A percentile compares a stretch with the other conserved stretches of the same genome.
These are phyloP conservation scores for Pseudocercospora crystallina DNA, from an alignment of 2,329 filamentous ascomycete species.

Conservation along the genomic window DNA sequence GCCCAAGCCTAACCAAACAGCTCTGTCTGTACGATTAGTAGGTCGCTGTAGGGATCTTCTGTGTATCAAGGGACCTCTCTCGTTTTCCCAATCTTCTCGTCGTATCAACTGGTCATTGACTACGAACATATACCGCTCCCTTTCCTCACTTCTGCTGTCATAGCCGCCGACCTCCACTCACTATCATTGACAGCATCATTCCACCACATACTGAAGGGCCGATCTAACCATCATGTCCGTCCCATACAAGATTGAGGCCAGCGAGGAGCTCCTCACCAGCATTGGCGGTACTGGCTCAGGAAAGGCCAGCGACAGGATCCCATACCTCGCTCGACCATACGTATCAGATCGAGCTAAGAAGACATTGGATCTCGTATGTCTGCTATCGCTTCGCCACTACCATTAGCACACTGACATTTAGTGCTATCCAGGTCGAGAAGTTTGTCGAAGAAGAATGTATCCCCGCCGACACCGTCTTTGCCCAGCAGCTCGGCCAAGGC, in stretches of 20 bases:
- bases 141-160: neutral
- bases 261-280: slow-evolving; percentile 29
- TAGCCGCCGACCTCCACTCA: neutral
- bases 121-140: neutral
- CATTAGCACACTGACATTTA: slow-evolving; percentile 8
- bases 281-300: slow-evolving; percentile 28
- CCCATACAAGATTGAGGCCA: slow-evolving; percentile 38
- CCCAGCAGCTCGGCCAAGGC: slow-evolving; percentile 76
- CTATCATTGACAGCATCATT: neutral
- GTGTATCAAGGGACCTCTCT: neutral
- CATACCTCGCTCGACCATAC: slow-evolving; percentile 58
- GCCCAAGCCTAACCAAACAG: no score
- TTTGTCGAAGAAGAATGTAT: slow-evolving; percentile 93
- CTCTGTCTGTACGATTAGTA: neutral
- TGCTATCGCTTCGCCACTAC: neutral
- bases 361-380: slow-evolving; percentile 70
- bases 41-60: neutral
- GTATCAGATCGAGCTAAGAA: slow-evolving; percentile 84
- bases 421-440: slow-evolving; percentile 62
- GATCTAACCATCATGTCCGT: slow-evolving; percentile 33
- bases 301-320: slow-evolving; percentile 57
- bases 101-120: slow-evolving; percentile 2
- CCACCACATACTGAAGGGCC: neutral
- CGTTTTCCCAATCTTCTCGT: slow-evolving; percentile 1
- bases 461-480: slow-evolving; percentile 73